phyloP scores from a whole-genome alignment of 1,139 yeast genomes.

The Hemisphaericaspora xylanilytica region DNA sequence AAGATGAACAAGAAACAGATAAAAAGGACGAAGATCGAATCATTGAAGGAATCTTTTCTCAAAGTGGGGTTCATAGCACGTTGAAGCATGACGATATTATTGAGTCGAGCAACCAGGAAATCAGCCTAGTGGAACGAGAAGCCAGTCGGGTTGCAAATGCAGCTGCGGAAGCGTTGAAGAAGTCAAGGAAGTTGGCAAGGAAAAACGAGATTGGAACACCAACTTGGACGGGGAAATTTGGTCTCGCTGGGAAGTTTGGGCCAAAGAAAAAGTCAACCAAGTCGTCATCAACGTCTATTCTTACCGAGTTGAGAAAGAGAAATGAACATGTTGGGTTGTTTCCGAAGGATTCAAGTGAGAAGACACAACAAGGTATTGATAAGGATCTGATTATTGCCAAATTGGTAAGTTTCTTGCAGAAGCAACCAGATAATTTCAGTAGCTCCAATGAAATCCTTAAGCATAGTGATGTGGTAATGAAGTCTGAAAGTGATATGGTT shows the following conservation, averaged over 20 bases:
- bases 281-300: conserved; percentile 2
- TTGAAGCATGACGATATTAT: conserved; percentile 78
- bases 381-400: conserved; percentile 24
- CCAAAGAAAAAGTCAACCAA: conserved; percentile 5
- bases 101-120: conserved; percentile 49
- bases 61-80: conserved; percentile 72
- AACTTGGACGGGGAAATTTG: conserved; percentile 95
- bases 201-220: conserved; percentile 76
- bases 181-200: conserved; percentile 64
- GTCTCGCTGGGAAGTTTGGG: conserved; percentile 61
- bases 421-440: conserved; percentile 42
- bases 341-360: conserved; percentile 14
- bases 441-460: conserved; percentile 58
- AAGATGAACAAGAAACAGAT: conserved; percentile 24
- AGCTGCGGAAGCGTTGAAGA: conserved; percentile 71
- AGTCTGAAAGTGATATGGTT: conserved; percentile 56
- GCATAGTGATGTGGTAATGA: conserved; percentile 45
- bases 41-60: conserved; percentile 72
- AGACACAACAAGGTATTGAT: conserved; percentile 12
- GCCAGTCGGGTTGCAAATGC: conserved; percentile 74
- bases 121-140: conserved; percentile 64
- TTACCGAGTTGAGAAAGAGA: conserved; percentile 9
- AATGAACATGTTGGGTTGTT: conserved; percentile 18
- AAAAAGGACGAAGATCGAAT: conserved; percentile 50
- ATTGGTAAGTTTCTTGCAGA: conserved; percentile 33